phyloP scores from a whole-genome alignment of 257 asterid genomes.

The Solanum arcanum region DNA sequence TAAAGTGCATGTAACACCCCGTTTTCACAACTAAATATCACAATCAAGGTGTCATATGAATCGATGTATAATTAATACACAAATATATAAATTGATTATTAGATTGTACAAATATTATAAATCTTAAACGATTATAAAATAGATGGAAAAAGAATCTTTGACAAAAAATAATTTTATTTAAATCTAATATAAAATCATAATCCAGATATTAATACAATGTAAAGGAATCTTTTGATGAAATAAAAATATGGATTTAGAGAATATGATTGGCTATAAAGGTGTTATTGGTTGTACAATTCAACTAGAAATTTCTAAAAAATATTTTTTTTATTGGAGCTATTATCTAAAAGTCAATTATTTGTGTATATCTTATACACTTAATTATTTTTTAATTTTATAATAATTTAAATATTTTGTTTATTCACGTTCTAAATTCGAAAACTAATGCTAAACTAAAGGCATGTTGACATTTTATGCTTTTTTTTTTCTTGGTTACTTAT shows the following conservation, averaged over 20 bases:
- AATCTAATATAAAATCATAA: not conserved
- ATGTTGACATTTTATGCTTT: rapidly evolving
- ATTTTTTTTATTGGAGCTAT: not conserved
- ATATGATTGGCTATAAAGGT: not conserved
- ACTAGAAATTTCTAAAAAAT: not conserved
- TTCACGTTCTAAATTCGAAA: rapidly evolving
- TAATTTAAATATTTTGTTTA: rapidly evolving
- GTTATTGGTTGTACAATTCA: not conserved
- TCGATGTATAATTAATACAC: not conserved
- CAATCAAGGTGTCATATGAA: not conserved
- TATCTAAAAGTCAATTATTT: not conserved
- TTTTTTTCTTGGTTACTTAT: too few species aligned
- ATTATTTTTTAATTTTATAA: not conserved
- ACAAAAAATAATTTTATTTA: not conserved
- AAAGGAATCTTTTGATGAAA: not conserved
- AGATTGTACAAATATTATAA: not conserved
- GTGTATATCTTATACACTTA: rapidly evolving
- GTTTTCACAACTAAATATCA: not conserved
- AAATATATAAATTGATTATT: not conserved
- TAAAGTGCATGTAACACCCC: not conserved
- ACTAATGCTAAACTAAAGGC: rapidly evolving
- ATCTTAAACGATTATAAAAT: not conserved
- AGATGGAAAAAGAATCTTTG: not conserved
- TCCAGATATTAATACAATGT: not conserved
- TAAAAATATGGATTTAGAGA: not conserved